Conservation (phyloP, 2,329 filamentous ascomycete species). For the Emmonsiellopsis sp. region DNA sequence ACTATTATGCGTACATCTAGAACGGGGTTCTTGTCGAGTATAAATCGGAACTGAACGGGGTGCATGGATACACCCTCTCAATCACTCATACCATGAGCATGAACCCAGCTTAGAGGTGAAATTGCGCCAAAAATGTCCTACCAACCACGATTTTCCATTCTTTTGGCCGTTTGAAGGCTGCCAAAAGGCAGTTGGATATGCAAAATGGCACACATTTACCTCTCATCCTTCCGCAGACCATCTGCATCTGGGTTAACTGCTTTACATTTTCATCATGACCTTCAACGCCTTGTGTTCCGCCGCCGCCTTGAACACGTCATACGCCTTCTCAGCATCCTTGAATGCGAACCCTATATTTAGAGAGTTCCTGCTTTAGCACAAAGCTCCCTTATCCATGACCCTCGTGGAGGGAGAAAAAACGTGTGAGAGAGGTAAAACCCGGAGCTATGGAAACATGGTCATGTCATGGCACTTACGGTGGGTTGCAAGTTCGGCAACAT, state of each 20-base stretch:
- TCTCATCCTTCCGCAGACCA: too few relatives aligned
- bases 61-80: too few relatives aligned
- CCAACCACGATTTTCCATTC: too few relatives aligned
- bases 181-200: too few relatives aligned
- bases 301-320: slow-evolving; percentile 35
- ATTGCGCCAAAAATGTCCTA: too few relatives aligned
- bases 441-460: not conserved
- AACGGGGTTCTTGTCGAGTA: not conserved
- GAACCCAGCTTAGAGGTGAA: too few relatives aligned
- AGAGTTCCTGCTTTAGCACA: not conserved
- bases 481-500: slow-evolving; percentile 38
- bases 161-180: too few relatives aligned
- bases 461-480: slow-evolving; percentile 28
- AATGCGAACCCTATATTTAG: slow-evolving; percentile 32
- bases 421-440: not conserved
- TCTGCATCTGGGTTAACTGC: not conserved
- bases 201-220: too few relatives aligned
- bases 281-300: slow-evolving; percentile 38
- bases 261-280: slow-evolving; percentile 30
- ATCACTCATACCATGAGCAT: too few relatives aligned
- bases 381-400: not conserved
- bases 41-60: too few relatives aligned
- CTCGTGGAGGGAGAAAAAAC: not conserved
- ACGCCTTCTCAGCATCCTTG: slow-evolving; percentile 36
- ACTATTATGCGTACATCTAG: not conserved